These are phyloP conservation scores for Amanita subjunquillea DNA, from an alignment of 768 basidiomycete species.

Conservation along the genomic window DNA sequence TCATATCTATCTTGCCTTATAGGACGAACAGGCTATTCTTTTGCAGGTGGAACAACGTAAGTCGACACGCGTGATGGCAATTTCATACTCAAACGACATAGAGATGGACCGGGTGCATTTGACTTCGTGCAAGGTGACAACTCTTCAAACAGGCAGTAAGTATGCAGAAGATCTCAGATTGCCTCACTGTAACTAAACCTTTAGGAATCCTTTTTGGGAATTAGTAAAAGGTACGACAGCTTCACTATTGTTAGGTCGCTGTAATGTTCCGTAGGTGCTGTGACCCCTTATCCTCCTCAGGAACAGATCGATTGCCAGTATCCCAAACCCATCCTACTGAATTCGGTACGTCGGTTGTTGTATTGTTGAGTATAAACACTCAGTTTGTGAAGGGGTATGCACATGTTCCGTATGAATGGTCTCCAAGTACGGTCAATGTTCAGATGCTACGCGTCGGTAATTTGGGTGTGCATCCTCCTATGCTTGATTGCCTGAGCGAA, in stretches of 20 bases:
- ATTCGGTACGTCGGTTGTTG: constrained; percentile 39
- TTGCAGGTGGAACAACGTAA: constrained; percentile 76
- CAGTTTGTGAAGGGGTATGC: constrained; percentile 46
- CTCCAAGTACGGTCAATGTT: constrained; percentile 60
- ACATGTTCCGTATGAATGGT: constrained; percentile 62
- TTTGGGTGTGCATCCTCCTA: constrained; percentile 29
- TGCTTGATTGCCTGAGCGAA: not conserved
- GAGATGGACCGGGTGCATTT: constrained; percentile 74
- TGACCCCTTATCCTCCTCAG: constrained; percentile 55
- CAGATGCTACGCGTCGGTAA: constrained; percentile 74
- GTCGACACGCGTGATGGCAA: constrained; percentile 10
- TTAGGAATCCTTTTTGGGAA: constrained; percentile 74
- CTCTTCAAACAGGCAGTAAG: constrained; percentile 45
- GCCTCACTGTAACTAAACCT: not conserved
- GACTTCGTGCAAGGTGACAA: constrained; percentile 74
- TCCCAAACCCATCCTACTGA: constrained; percentile 73
- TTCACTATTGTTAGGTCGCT: not conserved
- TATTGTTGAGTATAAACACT: constrained; percentile 2
- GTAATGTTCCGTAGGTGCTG: constrained; percentile 26
- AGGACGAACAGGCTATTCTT: constrained; percentile 45
- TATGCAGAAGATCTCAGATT: constrained; percentile 6
- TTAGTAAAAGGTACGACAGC: constrained; percentile 51
- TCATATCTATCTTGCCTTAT: not conserved
- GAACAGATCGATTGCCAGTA: constrained; percentile 60
- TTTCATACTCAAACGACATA: constrained; percentile 12